Percentiles rank a stretch among this genome's conserved stretches.
phyloP scores from a whole-genome alignment of 495 filamentous ascomycete genomes.

The Cetradonia linearis region DNA sequence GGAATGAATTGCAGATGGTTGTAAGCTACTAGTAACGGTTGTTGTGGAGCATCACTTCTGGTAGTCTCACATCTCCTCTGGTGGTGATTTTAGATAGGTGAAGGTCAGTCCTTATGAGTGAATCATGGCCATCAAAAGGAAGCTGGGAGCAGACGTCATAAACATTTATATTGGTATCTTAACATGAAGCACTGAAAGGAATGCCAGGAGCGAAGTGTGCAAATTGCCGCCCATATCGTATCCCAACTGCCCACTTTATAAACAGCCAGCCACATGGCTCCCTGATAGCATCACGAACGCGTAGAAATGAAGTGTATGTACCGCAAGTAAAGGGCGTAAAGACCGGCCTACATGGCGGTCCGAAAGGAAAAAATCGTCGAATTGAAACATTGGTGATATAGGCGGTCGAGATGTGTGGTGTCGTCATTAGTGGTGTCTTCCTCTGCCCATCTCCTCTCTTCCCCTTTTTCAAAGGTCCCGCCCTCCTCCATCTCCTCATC shows the following conservation, averaged over 20 bases:
- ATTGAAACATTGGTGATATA: background rate
- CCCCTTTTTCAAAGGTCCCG: background rate
- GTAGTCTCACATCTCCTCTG: too few relatives aligned
- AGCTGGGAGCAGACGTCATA: background rate
- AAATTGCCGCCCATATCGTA: conserved; percentile 1
- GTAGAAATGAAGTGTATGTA: background rate
- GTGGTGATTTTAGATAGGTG: too few relatives aligned
- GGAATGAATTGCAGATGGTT: too few relatives aligned
- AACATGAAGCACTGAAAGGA: background rate
- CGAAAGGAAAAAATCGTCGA: background rate
- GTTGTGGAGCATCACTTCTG: too few relatives aligned
- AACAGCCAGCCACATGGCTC: conserved; percentile 1
- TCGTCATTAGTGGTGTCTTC: background rate
- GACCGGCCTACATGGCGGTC: background rate
- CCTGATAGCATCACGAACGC: background rate
- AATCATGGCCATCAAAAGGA: background rate
- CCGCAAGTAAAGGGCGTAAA: background rate
- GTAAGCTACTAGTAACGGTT: too few relatives aligned
- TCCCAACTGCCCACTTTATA: background rate
- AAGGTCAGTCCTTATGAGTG: too few relatives aligned
- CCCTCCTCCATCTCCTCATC: background rate
- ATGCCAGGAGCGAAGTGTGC: background rate
- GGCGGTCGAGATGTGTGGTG: background rate
- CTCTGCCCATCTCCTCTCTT: background rate
- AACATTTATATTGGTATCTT: conserved; percentile 3